Evolutionary conservation across 1,139 yeast genomes (phyloP).

Genomic region (Geotrichum fermentans): DNA sequence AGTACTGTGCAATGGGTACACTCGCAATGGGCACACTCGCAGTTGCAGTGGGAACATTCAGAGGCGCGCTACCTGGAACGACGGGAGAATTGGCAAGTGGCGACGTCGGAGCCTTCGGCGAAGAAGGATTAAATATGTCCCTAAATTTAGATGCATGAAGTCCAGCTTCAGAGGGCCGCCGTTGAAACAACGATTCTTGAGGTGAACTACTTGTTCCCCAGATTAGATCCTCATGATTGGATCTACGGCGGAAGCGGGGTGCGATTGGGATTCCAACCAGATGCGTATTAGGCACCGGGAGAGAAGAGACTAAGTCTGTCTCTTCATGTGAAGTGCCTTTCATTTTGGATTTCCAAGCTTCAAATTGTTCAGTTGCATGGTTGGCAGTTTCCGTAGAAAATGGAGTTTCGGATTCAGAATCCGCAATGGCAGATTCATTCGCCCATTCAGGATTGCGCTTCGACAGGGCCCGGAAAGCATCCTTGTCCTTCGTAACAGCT

Average conservation of each 20-base stretch:
- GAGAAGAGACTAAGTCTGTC: background rate
- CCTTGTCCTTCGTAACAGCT: conserved; percentile 21
- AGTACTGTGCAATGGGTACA: background rate
- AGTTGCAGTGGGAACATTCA: background rate
- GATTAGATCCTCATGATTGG: conserved; percentile 17
- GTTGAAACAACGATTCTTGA: conserved; percentile 1
- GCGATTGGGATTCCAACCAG: background rate
- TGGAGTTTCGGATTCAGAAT: conserved; percentile 1
- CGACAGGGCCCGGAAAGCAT: conserved; percentile 21
- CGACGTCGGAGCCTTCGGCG: conserved; percentile 6
- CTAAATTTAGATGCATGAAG: conserved; percentile 10
- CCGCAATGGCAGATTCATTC: conserved; percentile 4
- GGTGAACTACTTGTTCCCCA: conserved; percentile 15
- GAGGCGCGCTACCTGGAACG: background rate
- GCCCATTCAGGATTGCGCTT: conserved; percentile 16
- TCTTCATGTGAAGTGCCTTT: conserved; percentile 1
- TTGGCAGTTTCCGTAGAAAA: background rate
- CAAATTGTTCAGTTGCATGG: conserved; percentile 21
- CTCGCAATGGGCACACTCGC: background rate
- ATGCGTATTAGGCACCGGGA: background rate
- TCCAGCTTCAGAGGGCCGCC: background rate
- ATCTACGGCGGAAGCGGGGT: conserved; percentile 10
- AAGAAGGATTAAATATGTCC: conserved; percentile 14
- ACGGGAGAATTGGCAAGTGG: background rate
- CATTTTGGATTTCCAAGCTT: conserved; percentile 21